Percentiles rank a stretch among this genome's conserved stretches.
Conservation (phyloP, 176 grass and related monocot species). For the Leersia perrieri region DNA sequence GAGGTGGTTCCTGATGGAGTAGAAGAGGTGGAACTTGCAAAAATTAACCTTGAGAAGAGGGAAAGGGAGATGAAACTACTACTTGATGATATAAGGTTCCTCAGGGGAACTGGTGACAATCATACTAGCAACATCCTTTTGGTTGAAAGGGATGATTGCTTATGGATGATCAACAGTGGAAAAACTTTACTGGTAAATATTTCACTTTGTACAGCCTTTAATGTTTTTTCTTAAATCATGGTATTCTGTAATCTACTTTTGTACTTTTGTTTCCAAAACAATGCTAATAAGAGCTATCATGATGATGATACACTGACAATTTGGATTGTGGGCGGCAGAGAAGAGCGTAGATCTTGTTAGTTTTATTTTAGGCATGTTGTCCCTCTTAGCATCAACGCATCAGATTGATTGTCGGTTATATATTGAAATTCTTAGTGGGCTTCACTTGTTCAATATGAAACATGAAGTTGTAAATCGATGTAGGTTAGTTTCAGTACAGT, state of each 20-base stretch:
- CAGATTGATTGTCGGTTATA: background rate
- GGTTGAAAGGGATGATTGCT: conserved; percentile 59
- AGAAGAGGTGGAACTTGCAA: conserved; percentile 98
- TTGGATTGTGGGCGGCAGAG: no score
- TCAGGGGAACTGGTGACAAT: conserved; percentile 54
- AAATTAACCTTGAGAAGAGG: conserved; percentile 76
- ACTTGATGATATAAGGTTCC: conserved; percentile 89
- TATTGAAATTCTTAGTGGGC: background rate
- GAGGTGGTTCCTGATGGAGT: conserved; percentile 99
- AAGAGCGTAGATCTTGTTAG: no score
- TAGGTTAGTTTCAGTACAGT: conserved; percentile 16
- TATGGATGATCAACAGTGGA: conserved; percentile 84
- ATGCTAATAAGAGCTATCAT: background rate
- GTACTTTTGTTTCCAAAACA: conserved; percentile 1
- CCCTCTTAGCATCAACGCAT: background rate
- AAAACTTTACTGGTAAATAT: conserved; percentile 64
- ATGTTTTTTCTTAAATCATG: background rate
- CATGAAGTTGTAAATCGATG: conserved; percentile 8
- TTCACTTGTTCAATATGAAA: conserved; percentile 23
- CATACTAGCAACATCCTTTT: conserved; percentile 44
- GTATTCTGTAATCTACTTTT: background rate
- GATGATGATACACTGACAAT: no score
- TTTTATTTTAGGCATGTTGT: no score
- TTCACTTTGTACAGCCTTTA: conserved; percentile 17
- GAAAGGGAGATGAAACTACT: conserved; percentile 91